Percentiles rank a stretch among this genome's conserved stretches.
These are phyloP conservation scores for Tetrapyrgos nigripes DNA, from an alignment of 1,284 basidiomycete genomes.

Conservation along the genomic window DNA sequence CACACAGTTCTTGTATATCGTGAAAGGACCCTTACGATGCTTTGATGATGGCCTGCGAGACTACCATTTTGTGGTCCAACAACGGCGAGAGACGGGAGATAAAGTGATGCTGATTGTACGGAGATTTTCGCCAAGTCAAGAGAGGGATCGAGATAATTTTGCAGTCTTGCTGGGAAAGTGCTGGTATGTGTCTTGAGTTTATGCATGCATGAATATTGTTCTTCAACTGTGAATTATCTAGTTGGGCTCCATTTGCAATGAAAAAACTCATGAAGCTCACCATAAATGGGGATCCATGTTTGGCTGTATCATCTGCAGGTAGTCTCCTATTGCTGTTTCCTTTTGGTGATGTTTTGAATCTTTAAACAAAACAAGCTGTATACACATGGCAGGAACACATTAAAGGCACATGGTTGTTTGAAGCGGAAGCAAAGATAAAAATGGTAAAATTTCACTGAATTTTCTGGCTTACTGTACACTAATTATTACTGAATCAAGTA, in stretches of 20 bases:
- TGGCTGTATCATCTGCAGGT: conserved; percentile 1
- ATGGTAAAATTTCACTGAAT: background rate
- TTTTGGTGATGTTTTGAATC: too few species aligned
- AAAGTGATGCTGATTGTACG: background rate
- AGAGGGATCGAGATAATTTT: too few species aligned
- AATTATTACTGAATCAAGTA: background rate
- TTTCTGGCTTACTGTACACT: background rate
- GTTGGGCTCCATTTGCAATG: too few species aligned
- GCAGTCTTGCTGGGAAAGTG: background rate
- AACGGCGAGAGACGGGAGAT: background rate
- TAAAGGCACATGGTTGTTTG: too few species aligned
- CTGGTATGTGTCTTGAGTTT: background rate
- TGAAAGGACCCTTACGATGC: background rate
- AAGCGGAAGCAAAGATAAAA: background rate
- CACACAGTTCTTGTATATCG: background rate
- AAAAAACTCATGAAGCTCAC: background rate
- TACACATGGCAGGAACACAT: background rate
- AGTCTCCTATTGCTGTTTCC: background rate
- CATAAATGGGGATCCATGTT: background rate
- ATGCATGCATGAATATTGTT: background rate
- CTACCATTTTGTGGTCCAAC: background rate
- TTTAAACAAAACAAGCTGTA: background rate
- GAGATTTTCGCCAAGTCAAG: background rate
- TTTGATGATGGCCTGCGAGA: background rate
- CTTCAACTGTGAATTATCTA: too few species aligned